These are phyloP conservation scores for Pisolithus marmoratus DNA, from an alignment of 768 basidiomycete genomes.

Conservation along the genomic window DNA sequence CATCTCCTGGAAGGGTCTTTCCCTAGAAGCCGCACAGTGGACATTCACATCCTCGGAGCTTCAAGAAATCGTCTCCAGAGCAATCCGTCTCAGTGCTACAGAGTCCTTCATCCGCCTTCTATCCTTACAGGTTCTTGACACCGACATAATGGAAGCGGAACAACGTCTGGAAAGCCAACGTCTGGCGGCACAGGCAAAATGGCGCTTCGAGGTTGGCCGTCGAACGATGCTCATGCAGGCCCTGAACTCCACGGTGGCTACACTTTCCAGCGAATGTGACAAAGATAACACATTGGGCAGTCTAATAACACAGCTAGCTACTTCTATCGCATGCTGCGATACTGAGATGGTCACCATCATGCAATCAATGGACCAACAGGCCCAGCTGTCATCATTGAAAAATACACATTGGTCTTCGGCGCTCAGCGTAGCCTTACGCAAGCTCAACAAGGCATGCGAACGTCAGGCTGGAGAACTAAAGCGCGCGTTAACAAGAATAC, in stretches of 20 bases:
- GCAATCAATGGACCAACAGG: constrained; percentile 53
- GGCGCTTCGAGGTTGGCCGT: constrained; percentile 60
- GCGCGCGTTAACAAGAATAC: constrained; percentile 41
- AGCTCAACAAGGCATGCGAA: constrained; percentile 72
- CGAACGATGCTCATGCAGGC: constrained; percentile 70
- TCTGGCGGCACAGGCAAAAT: constrained; percentile 53
- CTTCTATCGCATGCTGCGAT: constrained; percentile 56
- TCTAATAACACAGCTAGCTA: constrained; percentile 53
- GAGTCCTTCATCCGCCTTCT: constrained; percentile 71
- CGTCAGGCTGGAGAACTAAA: constrained; percentile 56
- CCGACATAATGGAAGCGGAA: constrained; percentile 50
- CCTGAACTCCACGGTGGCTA: constrained; percentile 47
- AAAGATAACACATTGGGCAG: constrained; percentile 33
- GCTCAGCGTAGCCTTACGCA: constrained; percentile 69
- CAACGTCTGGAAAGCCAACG: constrained; percentile 52
- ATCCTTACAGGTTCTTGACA: constrained; percentile 55
- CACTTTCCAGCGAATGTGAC: constrained; percentile 28
- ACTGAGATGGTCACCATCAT: constrained; percentile 51
- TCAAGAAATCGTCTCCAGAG: constrained; percentile 65
- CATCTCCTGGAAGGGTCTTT: constrained; percentile 63
- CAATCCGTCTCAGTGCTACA: constrained; percentile 61
- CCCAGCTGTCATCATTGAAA: constrained; percentile 54
- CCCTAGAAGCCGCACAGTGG: constrained; percentile 67
- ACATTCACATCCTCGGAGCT: constrained; percentile 47
- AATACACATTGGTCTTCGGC: constrained; percentile 74